Evolutionary conservation across 2,329 filamentous ascomycete species (phyloP).

Genomic region (Colletotrichum neosansevieriae): DNA sequence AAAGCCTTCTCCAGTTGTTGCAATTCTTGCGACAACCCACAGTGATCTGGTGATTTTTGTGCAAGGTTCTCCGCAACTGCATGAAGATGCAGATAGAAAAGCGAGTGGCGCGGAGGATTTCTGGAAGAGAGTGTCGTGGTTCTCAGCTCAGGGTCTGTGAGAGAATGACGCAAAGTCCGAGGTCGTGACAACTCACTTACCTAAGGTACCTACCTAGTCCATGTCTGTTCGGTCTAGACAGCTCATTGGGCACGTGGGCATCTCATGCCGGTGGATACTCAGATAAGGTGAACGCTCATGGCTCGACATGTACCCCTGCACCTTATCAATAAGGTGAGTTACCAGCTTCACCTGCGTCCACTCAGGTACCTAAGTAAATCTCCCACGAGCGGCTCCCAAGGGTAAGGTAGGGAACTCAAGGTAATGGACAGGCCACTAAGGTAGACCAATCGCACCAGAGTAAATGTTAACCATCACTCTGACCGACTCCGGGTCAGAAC

Average conservation of each 20-base stretch:
- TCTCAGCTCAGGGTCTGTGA: constrained; percentile 23
- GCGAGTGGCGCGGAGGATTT: constrained; percentile 15
- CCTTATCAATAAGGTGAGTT: constrained; percentile 9
- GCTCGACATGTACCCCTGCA: constrained; percentile 6
- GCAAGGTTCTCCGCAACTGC: background rate
- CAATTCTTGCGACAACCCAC: constrained; percentile 18
- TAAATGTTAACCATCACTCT: constrained; percentile 16
- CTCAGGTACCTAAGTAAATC: too few species aligned
- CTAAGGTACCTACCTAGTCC: background rate
- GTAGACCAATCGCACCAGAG: constrained; percentile 16
- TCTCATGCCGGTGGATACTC: too few species aligned
- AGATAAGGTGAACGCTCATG: too few species aligned
- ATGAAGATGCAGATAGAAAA: background rate
- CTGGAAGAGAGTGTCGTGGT: constrained; percentile 8
- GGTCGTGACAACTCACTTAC: constrained; percentile 8
- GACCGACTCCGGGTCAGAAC: constrained; percentile 6
- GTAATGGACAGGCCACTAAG: constrained; percentile 21
- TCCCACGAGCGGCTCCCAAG: background rate
- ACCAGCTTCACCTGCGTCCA: background rate
- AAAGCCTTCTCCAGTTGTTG: constrained; percentile 10
- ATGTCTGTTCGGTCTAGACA: background rate
- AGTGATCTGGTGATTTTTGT: background rate
- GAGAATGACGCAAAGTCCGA: constrained; percentile 25
- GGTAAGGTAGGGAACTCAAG: background rate
- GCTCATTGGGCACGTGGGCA: constrained; percentile 26